These are phyloP conservation scores for Mycena haematopus DNA, from an alignment of 768 basidiomycete species.

Conservation along the genomic window DNA sequence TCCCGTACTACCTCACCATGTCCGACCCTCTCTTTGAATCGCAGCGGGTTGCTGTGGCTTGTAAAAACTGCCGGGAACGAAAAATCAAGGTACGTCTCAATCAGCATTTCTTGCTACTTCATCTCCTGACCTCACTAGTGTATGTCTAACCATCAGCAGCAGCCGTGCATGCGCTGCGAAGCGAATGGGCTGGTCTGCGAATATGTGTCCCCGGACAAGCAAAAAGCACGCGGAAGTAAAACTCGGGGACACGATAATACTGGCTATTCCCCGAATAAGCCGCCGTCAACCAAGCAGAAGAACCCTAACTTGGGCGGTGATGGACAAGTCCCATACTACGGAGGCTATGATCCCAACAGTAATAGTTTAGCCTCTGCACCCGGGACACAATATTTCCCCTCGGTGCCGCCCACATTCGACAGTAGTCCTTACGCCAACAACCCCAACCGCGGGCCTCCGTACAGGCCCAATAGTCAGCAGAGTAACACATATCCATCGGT, in stretches of 20 bases:
- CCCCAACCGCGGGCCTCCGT: background rate
- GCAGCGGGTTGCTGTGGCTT: background rate
- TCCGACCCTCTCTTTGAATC: background rate
- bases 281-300: background rate
- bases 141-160: background rate
- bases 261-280: background rate
- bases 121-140: background rate
- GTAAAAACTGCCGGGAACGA: background rate
- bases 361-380: background rate
- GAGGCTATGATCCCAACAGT: background rate
- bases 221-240: background rate
- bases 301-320: background rate
- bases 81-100: background rate
- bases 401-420: background rate
- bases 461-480: background rate
- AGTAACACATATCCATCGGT: background rate
- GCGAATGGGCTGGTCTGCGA: background rate
- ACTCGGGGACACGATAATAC: too few relatives aligned
- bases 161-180: constrained; percentile 3
- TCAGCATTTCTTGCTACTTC: too few relatives aligned
- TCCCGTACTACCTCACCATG: background rate
- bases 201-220: background rate
- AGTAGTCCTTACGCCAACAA: background rate
- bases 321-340: background rate
- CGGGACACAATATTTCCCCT: background rate